Base-by-base conservation (phyloP, 192 early-diverging fungal species). In the Linnemannia schmuckeri region DNA sequence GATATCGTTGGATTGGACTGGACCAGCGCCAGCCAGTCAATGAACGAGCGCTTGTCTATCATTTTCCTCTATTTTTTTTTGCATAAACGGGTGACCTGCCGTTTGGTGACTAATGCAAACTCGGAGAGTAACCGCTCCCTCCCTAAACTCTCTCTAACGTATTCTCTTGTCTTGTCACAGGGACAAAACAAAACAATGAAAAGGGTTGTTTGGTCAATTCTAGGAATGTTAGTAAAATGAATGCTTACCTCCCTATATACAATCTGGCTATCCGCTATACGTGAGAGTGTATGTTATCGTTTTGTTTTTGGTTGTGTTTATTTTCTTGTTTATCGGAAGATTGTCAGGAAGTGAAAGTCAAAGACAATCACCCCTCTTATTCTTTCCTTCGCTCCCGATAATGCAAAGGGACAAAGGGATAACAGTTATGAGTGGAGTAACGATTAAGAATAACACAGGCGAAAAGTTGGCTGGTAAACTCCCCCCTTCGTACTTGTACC, bases 41-140 rank as follows among this genome's bases (percentile, higher is more conserved):
- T 3, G 18, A 46, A 46, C 44, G 44, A 46, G 12, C 44, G 44
- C 44, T 46, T 46, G 44, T 46, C 44, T 46, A 15, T 44, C 42
- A 44, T 44, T 44, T 44, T 44, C 9, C 9, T 49, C 12, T 18
- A 20, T 52, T 52, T 52, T 52, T 49, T 52, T 66, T 66, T 66
- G 61, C 61, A 66, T 66, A 66, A 66, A 66, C 61, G 61, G 61
- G 61, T 66, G 61, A 66, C 61, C 61, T 66, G 1, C 24, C 30
- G 27, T 0, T 33, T 66, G 61, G 10, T 63, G 30, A 66, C 61
- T 66, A 66, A 66, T 66, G 61, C 61, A 33, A 66, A 12, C 13
- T 33, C 61, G 61, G 61, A 66, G 30, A 66, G 61, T 33, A 66
- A 66, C 12, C n/a, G 61, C 61, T 4, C 57, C 61, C 27, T 27